Evolutionary conservation across 2,329 filamentous ascomycete genomes (phyloP), one percentile per base, ranked within the genome.

Genomic region (Microsporum canis): DNA sequence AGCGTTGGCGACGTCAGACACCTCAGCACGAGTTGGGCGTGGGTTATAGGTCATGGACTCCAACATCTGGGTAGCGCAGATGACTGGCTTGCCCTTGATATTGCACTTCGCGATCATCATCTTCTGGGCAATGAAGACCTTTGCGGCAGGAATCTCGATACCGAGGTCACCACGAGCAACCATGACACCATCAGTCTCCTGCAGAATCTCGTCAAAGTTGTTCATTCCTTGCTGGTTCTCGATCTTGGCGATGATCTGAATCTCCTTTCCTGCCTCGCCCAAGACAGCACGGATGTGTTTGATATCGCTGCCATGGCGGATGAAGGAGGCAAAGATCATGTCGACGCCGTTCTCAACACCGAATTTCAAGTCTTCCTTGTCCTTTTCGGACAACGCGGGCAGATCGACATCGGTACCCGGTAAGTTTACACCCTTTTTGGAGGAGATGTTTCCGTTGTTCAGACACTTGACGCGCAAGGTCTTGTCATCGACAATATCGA

Each of bases 81-180:
- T 96, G 76, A 92, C 91, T 68, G 94, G 94, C 84, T 99, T 99
- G 78, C 94, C 94, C 69, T 91, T 91, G 73, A 96, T 86, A 83
- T 99, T 99, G 86, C 94, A 99, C 87, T 97, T 97, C 79, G 94
- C 91, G 78, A 99, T 99, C 84, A 99, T 91, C 89, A 99, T 99
- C 88, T 99, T 99, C 83, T 99, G 94, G 61, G 94, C 94, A 69
- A 95, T 90, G 78, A 99, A 99, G 68, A 99, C 94, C 83, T 99
- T 94, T 66, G 92, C 90, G 64, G 94, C 92, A 57, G 94, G 92
- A 70, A 99, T 99, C 80, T 99, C 94, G 71, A 99, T 99, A 82
- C 94, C 94, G 66, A 96, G 81, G 74, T 97, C 94, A 80, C 94
- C 94, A 85, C 94, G 92, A 71, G 94, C 94, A 69, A 99, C 94